Percentiles rank a stretch among this genome's conserved stretches.
These are phyloP conservation scores for Neocatenulostroma microsporum DNA, from an alignment of 2,329 filamentous ascomycete genomes.

Conservation along the genomic window DNA sequence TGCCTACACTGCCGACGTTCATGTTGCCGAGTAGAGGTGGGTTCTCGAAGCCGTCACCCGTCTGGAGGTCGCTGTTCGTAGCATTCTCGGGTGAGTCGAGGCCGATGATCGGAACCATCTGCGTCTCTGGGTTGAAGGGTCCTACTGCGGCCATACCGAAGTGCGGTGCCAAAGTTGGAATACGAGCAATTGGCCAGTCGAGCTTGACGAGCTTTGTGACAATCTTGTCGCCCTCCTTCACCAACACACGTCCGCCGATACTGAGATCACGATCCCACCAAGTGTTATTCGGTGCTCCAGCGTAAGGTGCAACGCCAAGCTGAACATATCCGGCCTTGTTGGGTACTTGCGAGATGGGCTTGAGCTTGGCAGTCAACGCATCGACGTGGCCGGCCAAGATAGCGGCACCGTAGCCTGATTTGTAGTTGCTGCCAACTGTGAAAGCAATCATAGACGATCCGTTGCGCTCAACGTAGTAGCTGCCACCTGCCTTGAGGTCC, in stretches of 20 bases:
- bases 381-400: constrained; percentile 92
- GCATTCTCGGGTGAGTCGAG: constrained; percentile 52
- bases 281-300: constrained; percentile 74
- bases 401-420: constrained; percentile 75
- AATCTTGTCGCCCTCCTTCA: constrained; percentile 75
- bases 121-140: constrained; percentile 77
- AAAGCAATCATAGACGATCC: constrained; percentile 81
- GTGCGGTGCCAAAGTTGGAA: constrained; percentile 87
- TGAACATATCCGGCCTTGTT: constrained; percentile 79
- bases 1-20: constrained; percentile 41
- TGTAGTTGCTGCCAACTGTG: constrained; percentile 69
- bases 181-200: constrained; percentile 86
- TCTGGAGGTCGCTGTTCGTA: constrained; percentile 27
- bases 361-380: constrained; percentile 80
- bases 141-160: constrained; percentile 66
- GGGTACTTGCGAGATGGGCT: constrained; percentile 81
- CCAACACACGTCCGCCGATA: constrained; percentile 80
- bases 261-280: constrained; percentile 97
- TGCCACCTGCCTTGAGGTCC: constrained; percentile 72
- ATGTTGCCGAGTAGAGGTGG: constrained; percentile 46
- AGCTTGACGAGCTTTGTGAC: constrained; percentile 77
- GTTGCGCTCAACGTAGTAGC: constrained; percentile 84
- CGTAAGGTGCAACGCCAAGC: constrained; percentile 87
- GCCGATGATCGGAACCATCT: constrained; percentile 90
- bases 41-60: constrained; percentile 23